Evolutionary conservation across 2,329 filamentous ascomycete species (phyloP).

Genomic region (Fusarium gaditjirri): DNA sequence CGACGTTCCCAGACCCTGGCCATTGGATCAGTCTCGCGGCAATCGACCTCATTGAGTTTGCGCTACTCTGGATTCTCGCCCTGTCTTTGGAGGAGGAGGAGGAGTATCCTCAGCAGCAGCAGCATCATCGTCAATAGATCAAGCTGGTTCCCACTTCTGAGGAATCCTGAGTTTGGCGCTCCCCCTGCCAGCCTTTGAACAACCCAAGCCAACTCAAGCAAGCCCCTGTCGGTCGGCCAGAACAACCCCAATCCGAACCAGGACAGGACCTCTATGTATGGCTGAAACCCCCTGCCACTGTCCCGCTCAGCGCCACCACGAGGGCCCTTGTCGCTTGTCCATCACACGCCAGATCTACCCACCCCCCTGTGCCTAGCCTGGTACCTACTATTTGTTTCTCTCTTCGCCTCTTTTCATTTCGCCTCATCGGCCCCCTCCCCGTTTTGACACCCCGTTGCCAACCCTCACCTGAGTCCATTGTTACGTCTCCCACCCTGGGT

Average conservation of each 20-base stretch:
- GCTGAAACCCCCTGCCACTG: conserved; percentile 39
- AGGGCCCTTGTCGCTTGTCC: conserved; percentile 45
- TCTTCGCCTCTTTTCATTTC: conserved; percentile 40
- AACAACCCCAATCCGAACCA: conserved; percentile 34
- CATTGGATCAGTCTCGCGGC: conserved; percentile 43
- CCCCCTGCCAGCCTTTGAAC: conserved; percentile 20
- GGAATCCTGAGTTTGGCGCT: conserved; percentile 30
- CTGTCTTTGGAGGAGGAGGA: conserved; percentile 17
- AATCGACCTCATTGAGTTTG: conserved; percentile 43
- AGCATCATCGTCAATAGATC: conserved; percentile 28
- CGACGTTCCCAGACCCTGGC: conserved; percentile 45
- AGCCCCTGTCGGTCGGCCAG: conserved; percentile 27
- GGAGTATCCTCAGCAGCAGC: conserved; percentile 30
- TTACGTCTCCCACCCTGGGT: conserved; percentile 44
- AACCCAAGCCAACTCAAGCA: conserved; percentile 28
- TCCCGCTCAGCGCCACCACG: conserved; percentile 51
- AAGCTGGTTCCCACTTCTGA: conserved; percentile 25
- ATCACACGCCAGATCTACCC: conserved; percentile 50
- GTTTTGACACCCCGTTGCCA: conserved; percentile 39
- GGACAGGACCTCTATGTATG: conserved; percentile 28
- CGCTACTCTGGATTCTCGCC: conserved; percentile 37
- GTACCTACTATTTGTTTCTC: conserved; percentile 42
- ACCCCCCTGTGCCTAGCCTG: conserved; percentile 36
- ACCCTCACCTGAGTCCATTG: conserved; percentile 45
- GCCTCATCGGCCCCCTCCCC: conserved; percentile 39